phyloP scores from a whole-genome alignment of 371 early-diverging fungal species.

The Lichtheimia ornata region DNA sequence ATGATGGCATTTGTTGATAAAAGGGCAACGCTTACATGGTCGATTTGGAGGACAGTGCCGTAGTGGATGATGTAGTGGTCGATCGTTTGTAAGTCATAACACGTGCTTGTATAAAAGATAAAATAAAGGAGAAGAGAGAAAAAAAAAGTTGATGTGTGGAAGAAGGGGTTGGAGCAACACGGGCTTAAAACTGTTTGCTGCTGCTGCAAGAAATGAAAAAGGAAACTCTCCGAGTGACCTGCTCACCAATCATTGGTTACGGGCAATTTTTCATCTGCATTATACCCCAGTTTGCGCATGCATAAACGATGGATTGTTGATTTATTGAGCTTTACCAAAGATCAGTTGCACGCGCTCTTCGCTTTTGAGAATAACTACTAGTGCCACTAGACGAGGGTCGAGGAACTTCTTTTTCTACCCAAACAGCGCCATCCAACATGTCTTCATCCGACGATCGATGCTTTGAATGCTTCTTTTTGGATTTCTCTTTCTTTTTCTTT shows the following conservation, averaged over 20 bases:
- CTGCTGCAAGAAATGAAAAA: conserved; percentile 2
- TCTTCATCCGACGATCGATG: conserved; percentile 12
- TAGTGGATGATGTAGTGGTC: too few species aligned
- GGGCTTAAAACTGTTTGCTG: too few species aligned
- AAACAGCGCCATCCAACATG: conserved; percentile 11
- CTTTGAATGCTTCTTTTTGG: conserved; percentile 15
- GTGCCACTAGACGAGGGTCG: not conserved
- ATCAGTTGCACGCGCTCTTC: conserved; percentile 2
- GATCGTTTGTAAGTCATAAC: too few species aligned
- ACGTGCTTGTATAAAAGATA: conserved; percentile 1
- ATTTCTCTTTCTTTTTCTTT: conserved; percentile 21
- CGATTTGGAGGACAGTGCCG: too few species aligned
- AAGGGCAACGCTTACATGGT: too few species aligned
- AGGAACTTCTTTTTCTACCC: conserved; percentile 22
- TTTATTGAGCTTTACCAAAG: conserved; percentile 5
- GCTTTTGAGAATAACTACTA: not conserved
- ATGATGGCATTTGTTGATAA: too few species aligned
- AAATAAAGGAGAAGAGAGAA: not conserved
- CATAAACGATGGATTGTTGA: not conserved
- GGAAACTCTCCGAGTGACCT: conserved; percentile 12
- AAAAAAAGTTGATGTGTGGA: not conserved
- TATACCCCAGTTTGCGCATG: not conserved
- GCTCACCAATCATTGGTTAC: not conserved
- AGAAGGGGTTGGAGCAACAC: not conserved
- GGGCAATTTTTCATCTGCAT: too few species aligned